Base-by-base conservation (phyloP, 2,329 filamentous ascomycete species). In the Dothistroma septosporum region DNA sequence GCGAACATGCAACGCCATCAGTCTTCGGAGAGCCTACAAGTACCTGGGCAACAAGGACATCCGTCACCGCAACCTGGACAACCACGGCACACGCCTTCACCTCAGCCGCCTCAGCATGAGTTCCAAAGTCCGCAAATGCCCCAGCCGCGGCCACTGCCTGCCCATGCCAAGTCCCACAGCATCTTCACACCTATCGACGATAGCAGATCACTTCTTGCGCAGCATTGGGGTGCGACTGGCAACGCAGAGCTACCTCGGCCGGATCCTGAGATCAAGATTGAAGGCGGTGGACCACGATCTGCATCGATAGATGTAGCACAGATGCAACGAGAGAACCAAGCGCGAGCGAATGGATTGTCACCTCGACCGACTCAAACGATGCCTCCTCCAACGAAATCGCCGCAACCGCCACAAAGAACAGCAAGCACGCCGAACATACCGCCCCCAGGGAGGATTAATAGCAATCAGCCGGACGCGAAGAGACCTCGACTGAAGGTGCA, bases 121-220 rank as follows among this genome's bases (percentile, higher is more conserved):
- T 83, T 79, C 72, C 78, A 73, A 72, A 85, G 75, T 74, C 82
- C 71, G 64, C 84, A 67, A 73, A 81, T 73, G 78, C 86, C 59
- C 67, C 78, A 90, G 64, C 87, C 88, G 1, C 89, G 88, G 70
- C 87, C 90, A 6, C 68, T 84, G 2, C 80, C 82, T 8, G 77
- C 72, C 21, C 75, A 78, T 35, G 76, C 82, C 35, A 92, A 92
- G 74, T 88, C 88, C 22, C 88, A 92, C 73, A 97, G 92, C 74
- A 97, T 99, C 61, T 97, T 97, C 73, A 99, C 94, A 0, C 94
- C 94, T 0, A 96, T 99, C 64, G 94, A 97, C 70, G 92, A 96
- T 73, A 92, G 89, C 69, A 85, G 90, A 53, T 97, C 92, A 1
- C 88, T 97, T 61, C 78, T 97, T 48, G 91, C 91, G 12, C 90